Evolutionary conservation across 164 flowering plant genomes (phyloP).

Genomic region (Stephania yunnanensis): DNA sequence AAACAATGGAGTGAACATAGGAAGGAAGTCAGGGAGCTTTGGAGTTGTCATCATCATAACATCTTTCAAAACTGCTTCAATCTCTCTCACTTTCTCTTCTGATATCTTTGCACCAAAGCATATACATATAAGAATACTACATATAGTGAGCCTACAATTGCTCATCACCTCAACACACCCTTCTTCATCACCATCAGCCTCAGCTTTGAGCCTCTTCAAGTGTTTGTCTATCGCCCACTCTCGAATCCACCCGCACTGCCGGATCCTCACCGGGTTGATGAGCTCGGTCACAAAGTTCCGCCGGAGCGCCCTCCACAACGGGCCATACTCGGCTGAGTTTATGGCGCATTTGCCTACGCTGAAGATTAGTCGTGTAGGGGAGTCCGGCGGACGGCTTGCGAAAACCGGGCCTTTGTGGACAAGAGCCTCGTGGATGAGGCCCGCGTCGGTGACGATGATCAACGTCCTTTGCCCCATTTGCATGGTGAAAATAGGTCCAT

Average conservation of each 20-base stretch:
- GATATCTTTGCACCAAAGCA: constrained; percentile 74
- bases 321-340: constrained; percentile 91
- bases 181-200: constrained; percentile 20
- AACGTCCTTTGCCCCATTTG: constrained; percentile 84
- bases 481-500: constrained; percentile 90
- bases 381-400: constrained; percentile 77
- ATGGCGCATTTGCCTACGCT: constrained; percentile 81
- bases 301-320: constrained; percentile 70
- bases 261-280: constrained; percentile 49
- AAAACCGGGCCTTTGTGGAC: constrained; percentile 62
- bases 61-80: constrained; percentile 69
- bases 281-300: constrained; percentile 80
- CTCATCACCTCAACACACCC: constrained; percentile 75
- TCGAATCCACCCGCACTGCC: constrained; percentile 69
- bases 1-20: constrained; percentile 59
- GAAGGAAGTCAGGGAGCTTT: constrained; percentile 82
- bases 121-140: constrained; percentile 68
- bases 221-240: constrained; percentile 68
- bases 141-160: constrained; percentile 67
- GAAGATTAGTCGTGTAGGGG: constrained; percentile 66
- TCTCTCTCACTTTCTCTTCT: constrained; percentile 37
- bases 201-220: constrained; percentile 38
- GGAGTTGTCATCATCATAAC: constrained; percentile 69
- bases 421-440: constrained; percentile 81
- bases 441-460: constrained; percentile 55